Percentiles rank a stretch among this genome's conserved stretches.
Evolutionary conservation across 2,329 filamentous ascomycete genomes (phyloP).

Genomic region (Helotiales sp.): DNA sequence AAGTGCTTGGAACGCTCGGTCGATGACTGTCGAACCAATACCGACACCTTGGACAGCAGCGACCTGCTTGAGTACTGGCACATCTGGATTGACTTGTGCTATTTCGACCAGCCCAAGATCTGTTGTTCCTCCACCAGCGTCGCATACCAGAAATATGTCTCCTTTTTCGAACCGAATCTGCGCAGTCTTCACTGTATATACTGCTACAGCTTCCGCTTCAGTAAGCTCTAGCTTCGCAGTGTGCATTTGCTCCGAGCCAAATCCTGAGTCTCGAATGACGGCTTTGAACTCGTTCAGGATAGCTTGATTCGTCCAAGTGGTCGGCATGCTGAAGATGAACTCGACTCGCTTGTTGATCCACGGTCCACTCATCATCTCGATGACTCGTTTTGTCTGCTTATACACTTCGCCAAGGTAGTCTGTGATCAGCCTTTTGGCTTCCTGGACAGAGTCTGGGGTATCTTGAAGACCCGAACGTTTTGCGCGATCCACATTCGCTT

Average conservation of each 20-base stretch:
- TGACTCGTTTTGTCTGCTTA: slow-evolving; percentile 46
- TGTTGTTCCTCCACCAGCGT: slow-evolving; percentile 48
- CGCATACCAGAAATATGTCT: slow-evolving; percentile 45
- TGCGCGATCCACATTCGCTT: slow-evolving; percentile 43
- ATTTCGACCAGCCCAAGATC: slow-evolving; percentile 47
- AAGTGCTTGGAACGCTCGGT: slow-evolving; percentile 22
- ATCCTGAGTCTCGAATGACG: slow-evolving; percentile 49
- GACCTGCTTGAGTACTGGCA: slow-evolving; percentile 37
- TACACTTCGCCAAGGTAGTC: slow-evolving; percentile 53
- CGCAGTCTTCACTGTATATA: slow-evolving; percentile 46
- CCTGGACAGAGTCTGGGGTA: slow-evolving; percentile 41
- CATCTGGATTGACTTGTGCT: slow-evolving; percentile 30
- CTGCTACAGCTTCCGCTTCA: slow-evolving; percentile 49
- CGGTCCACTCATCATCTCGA: slow-evolving; percentile 38
- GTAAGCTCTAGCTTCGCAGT: slow-evolving; percentile 45
- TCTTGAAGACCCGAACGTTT: slow-evolving; percentile 45
- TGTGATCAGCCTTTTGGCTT: slow-evolving; percentile 47
- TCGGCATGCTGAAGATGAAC: slow-evolving; percentile 58
- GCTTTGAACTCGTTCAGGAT: slow-evolving; percentile 52
- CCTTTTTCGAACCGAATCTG: slow-evolving; percentile 39
- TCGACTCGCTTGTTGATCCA: slow-evolving; percentile 49
- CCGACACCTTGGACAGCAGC: slow-evolving; percentile 45
- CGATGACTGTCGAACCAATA: slow-evolving; percentile 48
- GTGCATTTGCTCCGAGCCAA: slow-evolving; percentile 43
- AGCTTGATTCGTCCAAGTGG: slow-evolving; percentile 52